phyloP scores from a whole-genome alignment of 139 green algal genomes.

The Gonium pectorale region DNA sequence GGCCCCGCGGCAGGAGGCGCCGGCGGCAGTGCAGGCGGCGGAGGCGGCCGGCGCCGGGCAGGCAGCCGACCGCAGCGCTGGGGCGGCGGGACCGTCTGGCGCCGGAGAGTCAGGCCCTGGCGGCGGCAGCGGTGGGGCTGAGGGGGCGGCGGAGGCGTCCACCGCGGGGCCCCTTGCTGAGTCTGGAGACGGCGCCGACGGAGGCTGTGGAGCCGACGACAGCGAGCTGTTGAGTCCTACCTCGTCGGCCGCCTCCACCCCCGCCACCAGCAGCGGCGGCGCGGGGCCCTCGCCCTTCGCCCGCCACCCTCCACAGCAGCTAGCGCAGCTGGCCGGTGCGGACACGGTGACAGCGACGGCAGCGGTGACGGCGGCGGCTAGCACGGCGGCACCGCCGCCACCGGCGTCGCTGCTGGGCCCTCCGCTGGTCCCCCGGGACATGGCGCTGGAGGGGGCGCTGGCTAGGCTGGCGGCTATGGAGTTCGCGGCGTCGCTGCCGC shows the following conservation, averaged over 20 bases:
- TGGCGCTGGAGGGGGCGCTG: slow-evolving; percentile 28
- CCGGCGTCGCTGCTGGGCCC: too few relatives aligned
- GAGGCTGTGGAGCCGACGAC: too few relatives aligned
- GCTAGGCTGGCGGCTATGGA: slow-evolving; percentile 37
- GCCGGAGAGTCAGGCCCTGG: background rate
- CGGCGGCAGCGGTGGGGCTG: background rate
- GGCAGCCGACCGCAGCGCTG: too few relatives aligned
- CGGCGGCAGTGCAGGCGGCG: background rate
- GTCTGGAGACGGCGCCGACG: too few relatives aligned
- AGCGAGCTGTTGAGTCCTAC: background rate
- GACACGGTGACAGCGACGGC: too few relatives aligned
- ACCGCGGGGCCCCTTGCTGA: too few relatives aligned
- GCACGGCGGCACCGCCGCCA: too few relatives aligned
- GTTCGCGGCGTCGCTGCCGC: background rate
- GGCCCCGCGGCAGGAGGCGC: background rate
- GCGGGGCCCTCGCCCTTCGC: background rate
- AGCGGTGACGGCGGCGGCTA: too few relatives aligned
- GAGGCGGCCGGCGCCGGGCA: too few relatives aligned
- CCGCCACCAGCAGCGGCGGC: background rate
- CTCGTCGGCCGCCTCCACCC: slow-evolving; percentile 9
- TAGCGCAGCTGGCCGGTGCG: too few relatives aligned
- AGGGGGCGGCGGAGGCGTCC: background rate
- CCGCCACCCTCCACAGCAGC: background rate
- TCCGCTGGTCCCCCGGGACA: slow-evolving; percentile 20
- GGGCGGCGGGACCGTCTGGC: background rate